phyloP scores from a whole-genome alignment of 2,329 filamentous ascomycete species.

The Aspergillus carbonarius region DNA sequence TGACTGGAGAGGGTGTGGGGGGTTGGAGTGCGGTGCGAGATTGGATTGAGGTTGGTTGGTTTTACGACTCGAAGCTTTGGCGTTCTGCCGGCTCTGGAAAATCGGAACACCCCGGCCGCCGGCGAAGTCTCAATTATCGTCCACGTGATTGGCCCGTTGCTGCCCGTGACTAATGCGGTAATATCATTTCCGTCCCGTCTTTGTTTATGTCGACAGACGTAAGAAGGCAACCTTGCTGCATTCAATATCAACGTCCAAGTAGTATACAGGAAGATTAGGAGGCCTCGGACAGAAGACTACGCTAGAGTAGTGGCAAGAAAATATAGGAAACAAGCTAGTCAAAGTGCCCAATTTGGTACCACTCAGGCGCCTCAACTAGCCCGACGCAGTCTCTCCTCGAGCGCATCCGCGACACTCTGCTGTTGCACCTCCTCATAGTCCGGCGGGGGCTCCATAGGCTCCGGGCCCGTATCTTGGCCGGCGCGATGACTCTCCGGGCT shows the following conservation, averaged over 20 bases:
- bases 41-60: slow-evolving; percentile 36
- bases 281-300: not conserved
- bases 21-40: slow-evolving; percentile 25
- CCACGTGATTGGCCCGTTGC: slow-evolving; percentile 41
- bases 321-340: not conserved
- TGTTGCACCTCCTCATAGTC: slow-evolving; percentile 90
- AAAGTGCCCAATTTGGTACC: not conserved
- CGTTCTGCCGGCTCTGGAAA: slow-evolving; percentile 36
- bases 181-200: slow-evolving; percentile 1
- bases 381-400: slow-evolving; percentile 58
- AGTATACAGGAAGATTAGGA: slow-evolving; percentile 18
- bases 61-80: slow-evolving; percentile 31
- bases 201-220: not conserved
- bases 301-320: not conserved
- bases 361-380: slow-evolving; percentile 22
- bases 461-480: slow-evolving; percentile 34
- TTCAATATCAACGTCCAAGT: not conserved
- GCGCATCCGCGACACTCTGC: slow-evolving; percentile 70
- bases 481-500: slow-evolving; percentile 21
- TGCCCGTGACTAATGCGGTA: slow-evolving; percentile 9
- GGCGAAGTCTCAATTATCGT: slow-evolving; percentile 37
- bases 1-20: slow-evolving; percentile 16
- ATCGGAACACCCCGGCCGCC: slow-evolving; percentile 43
- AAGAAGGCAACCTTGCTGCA: not conserved
- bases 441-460: slow-evolving; percentile 73